Conservation (phyloP, 2,329 filamentous ascomycete species). For the Fusarium humuli region DNA sequence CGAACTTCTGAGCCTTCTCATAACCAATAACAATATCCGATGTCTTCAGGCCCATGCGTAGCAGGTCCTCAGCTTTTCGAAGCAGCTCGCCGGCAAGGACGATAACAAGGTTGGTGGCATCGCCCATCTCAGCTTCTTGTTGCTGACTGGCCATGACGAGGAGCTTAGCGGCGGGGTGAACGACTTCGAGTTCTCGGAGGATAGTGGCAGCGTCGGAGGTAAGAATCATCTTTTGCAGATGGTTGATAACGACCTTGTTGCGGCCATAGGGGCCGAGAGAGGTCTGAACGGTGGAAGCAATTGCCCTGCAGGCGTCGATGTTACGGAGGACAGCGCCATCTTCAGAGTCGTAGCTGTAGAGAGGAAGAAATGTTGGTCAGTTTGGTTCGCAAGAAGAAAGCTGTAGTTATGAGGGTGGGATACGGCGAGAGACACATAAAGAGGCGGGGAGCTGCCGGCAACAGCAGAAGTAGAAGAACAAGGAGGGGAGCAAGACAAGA, state of each 20-base stretch:
- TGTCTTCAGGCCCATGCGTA: constrained; percentile 98
- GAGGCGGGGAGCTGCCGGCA: constrained; percentile 46
- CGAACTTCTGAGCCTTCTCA: constrained; percentile 91
- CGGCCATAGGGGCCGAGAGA: constrained; percentile 96
- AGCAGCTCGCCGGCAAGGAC: constrained; percentile 93
- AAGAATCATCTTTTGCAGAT: constrained; percentile 99
- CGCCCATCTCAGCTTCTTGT: constrained; percentile 98
- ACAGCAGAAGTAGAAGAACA: constrained; percentile 2
- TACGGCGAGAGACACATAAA: constrained; percentile 32
- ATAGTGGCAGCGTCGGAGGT: constrained; percentile 98
- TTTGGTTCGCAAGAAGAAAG: background rate
- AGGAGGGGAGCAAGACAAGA: constrained; percentile 16
- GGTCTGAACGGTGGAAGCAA: constrained; percentile 95
- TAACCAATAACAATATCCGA: constrained; percentile 96
- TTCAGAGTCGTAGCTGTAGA: constrained; percentile 90
- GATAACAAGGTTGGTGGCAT: constrained; percentile 97
- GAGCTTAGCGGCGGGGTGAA: constrained; percentile 97
- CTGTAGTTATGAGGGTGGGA: constrained; percentile 8
- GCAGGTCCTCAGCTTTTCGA: constrained; percentile 95
- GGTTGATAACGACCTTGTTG: constrained; percentile 99
- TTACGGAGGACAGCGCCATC: constrained; percentile 98
- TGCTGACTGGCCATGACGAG: constrained; percentile 99
- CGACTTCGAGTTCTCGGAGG: constrained; percentile 95
- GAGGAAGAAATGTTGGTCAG: constrained; percentile 8
- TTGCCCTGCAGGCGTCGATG: constrained; percentile 97